Evolutionary conservation across 768 basidiomycete species (phyloP), one percentile per base, ranked within the genome.

Genomic region (Lactarius trivialis): DNA sequence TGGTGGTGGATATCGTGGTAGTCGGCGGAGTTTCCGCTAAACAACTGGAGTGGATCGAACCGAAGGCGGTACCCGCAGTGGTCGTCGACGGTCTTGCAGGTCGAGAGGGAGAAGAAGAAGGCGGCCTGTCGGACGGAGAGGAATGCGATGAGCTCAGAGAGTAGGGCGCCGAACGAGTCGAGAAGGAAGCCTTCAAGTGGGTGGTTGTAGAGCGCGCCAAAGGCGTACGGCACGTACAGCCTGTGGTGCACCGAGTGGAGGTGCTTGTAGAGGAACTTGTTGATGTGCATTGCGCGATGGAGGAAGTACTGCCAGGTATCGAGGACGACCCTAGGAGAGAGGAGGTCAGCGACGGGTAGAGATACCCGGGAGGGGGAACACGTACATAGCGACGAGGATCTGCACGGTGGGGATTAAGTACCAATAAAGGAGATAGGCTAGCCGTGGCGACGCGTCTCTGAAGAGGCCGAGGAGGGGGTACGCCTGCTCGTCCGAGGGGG

Each of bases 1-100:
- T 95, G 93, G 73, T 98, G 96, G 70, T 98, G 96, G 63, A 98
- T 97, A 73, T 98, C 96, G 72, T 98, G 96, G 74, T 96, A 99
- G 74, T 96, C 92, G 1, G 94, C 89, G 72, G 93, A 97, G 72
- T 99, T 99, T 4, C 79, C 76, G 55, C 86, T 90, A 59, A 98
- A 65, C 70, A 91, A 70, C 73, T 98, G 96, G 30, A 94, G 75
- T 0, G 95, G 97, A 70, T 99, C 97, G 75, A 88, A 96, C 50
- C 94, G 93, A 14, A 98, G 74, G 33, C 73, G 78, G 71, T 96
- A 98, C 3, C 94, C 95, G 63, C 93, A 96, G 72, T 97, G 95
- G 71, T 96, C 94, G 68, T 97, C 93, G 53, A 97, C 92, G 1
- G 95, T 96, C 78, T 98, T 98, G 64, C 91, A 73, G 2, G 89